phyloP scores from a whole-genome alignment of 345 rosid genomes.

The Psidium friedrichsthalianum region DNA sequence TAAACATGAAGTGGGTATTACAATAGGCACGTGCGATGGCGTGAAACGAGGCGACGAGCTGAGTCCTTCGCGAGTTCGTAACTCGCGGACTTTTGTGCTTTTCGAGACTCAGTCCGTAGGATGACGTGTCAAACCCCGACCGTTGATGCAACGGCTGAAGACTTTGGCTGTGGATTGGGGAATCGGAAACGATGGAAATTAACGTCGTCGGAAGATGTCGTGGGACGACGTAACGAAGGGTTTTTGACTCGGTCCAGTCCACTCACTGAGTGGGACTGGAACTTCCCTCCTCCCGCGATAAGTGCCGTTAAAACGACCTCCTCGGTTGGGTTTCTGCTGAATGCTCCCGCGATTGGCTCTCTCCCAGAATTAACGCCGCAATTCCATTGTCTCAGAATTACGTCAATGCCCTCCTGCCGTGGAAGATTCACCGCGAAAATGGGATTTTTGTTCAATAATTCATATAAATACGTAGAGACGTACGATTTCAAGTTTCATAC shows the following conservation, averaged over 20 bases:
- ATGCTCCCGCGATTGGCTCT: background rate
- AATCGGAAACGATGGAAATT: too few relatives aligned
- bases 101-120: background rate
- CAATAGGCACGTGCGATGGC: background rate
- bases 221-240: background rate
- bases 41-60: background rate
- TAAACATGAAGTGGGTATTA: too few relatives aligned
- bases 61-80: background rate
- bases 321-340: background rate
- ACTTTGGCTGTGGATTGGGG: too few relatives aligned
- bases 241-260: background rate
- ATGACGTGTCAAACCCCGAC: background rate
- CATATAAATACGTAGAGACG: too few relatives aligned
- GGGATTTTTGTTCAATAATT: background rate
- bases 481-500: too few relatives aligned
- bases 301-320: background rate
- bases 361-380: background rate
- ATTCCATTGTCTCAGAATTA: background rate
- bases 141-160: background rate
- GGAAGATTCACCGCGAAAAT: background rate
- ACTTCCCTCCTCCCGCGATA: background rate
- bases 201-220: background rate
- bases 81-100: background rate
- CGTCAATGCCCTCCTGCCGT: background rate
- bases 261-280: background rate